These are phyloP conservation scores for Penicilliopsis zonata DNA, from an alignment of 495 filamentous ascomycete genomes.

Conservation along the genomic window DNA sequence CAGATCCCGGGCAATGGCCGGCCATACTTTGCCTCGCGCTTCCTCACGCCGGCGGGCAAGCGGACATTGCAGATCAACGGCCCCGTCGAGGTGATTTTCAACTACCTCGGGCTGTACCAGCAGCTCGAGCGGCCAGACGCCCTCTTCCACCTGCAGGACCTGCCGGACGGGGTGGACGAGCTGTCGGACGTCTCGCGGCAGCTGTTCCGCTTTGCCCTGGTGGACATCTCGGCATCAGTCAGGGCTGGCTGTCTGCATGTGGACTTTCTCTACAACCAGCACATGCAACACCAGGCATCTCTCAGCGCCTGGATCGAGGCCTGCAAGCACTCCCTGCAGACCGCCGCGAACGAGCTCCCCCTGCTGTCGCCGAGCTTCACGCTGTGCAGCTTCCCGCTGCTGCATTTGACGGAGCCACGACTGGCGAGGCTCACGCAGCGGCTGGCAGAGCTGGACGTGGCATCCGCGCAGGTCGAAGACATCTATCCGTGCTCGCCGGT, in stretches of 20 bases:
- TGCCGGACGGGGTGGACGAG: slow-evolving; percentile 7
- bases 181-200: slow-evolving; percentile 29
- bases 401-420: slow-evolving; percentile 38
- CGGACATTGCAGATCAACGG: slow-evolving; percentile 2
- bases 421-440: slow-evolving; percentile 16
- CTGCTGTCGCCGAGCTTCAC: slow-evolving; percentile 34
- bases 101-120: slow-evolving; percentile 37
- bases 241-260: slow-evolving; percentile 37
- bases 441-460: slow-evolving; percentile 12
- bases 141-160: slow-evolving; percentile 31
- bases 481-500: slow-evolving; percentile 43
- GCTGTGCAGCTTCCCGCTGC: slow-evolving; percentile 38
- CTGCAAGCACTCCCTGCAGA: slow-evolving; percentile 35
- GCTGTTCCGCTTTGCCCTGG: slow-evolving; percentile 35
- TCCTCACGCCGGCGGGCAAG: slow-evolving; percentile 7
- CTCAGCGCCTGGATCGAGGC: slow-evolving; percentile 38
- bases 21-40: slow-evolving; percentile 16
- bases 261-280: slow-evolving; percentile 37
- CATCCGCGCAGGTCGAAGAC: slow-evolving; percentile 21
- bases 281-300: slow-evolving; percentile 32
- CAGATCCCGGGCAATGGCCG: slow-evolving; percentile 15
- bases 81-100: slow-evolving; percentile 41
- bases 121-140: slow-evolving; percentile 21
- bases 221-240: slow-evolving; percentile 38
- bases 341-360: slow-evolving; percentile 25